Evolutionary conservation across 768 basidiomycete species (phyloP).

Genomic region (Agrocybe chaxingu): DNA sequence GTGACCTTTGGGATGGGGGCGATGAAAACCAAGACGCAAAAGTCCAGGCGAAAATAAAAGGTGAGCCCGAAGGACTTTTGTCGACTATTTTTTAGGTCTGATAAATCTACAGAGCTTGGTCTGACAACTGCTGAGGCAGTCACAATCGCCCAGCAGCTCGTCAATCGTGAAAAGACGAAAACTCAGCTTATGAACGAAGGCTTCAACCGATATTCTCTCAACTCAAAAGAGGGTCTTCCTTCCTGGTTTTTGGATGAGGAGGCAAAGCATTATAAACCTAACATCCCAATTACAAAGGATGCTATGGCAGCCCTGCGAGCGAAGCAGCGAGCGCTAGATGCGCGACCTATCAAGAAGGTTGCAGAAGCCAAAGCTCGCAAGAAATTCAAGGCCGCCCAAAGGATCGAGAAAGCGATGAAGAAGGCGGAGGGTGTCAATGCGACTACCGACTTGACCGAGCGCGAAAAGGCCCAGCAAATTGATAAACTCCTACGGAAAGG

Average conservation of each 20-base stretch:
- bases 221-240: slow-evolving; percentile 89
- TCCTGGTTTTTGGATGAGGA: slow-evolving; percentile 98
- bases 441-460: slow-evolving; percentile 88
- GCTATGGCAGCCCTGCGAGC: slow-evolving; percentile 82
- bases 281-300: slow-evolving; percentile 96
- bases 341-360: slow-evolving; percentile 97
- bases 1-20: slow-evolving; percentile 78
- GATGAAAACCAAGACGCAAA: slow-evolving; percentile 70
- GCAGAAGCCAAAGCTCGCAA: slow-evolving; percentile 98
- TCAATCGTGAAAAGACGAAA: slow-evolving; percentile 87
- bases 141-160: slow-evolving; percentile 84
- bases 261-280: slow-evolving; percentile 86
- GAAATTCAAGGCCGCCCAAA: slow-evolving; percentile 83
- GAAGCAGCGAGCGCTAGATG: slow-evolving; percentile 91
- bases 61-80: slow-evolving; percentile 40
- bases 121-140: slow-evolving; percentile 87
- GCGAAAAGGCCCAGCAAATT: slow-evolving; percentile 91
- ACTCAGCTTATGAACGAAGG: slow-evolving; percentile 92
- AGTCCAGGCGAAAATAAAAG: slow-evolving; percentile 61
- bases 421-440: slow-evolving; percentile 93
- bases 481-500: slow-evolving; percentile 89
- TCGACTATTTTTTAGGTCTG: slow-evolving; percentile 1
- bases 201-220: slow-evolving; percentile 90
- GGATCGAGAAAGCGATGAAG: slow-evolving; percentile 89
- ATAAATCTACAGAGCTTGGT: slow-evolving; percentile 58